Evolutionary conservation across 139 green algal genomes (phyloP).

Genomic region (Mychonastes homosphaera): DNA sequence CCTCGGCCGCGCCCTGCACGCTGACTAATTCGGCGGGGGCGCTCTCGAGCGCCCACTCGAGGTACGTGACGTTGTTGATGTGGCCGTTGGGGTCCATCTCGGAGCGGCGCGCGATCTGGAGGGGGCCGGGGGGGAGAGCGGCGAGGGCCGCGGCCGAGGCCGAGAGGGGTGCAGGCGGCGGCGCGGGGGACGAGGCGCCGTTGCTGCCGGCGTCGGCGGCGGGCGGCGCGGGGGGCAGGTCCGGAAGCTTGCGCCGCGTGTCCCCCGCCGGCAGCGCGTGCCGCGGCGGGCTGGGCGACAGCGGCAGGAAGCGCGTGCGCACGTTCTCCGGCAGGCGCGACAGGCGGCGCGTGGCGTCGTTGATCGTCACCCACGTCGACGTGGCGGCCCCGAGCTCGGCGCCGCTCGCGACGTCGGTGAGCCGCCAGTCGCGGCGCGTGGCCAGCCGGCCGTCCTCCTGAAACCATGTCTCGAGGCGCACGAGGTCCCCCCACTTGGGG

Average conservation of each 20-base stretch:
- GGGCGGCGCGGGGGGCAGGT: conserved; percentile 27
- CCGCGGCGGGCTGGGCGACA: conserved; percentile 27
- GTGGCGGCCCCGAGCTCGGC: conserved; percentile 64
- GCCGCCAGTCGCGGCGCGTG: conserved; percentile 68
- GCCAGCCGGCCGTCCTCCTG: conserved; percentile 62
- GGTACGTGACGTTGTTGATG: conserved; percentile 97
- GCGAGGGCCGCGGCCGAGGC: neutral
- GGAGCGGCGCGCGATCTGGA: conserved; percentile 58
- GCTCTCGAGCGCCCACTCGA: conserved; percentile 82
- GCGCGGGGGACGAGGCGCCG: neutral
- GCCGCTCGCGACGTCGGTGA: conserved; percentile 46
- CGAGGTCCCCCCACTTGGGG: conserved; percentile 66
- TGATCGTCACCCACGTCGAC: conserved; percentile 89
- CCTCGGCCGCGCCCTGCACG: neutral
- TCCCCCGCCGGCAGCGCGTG: conserved; percentile 30
- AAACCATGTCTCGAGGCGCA: conserved; percentile 78
- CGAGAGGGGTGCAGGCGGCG: conserved; percentile 1
- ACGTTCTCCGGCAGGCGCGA: conserved; percentile 62
- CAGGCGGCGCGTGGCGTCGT: conserved; percentile 63
- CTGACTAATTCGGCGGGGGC: conserved; percentile 41
- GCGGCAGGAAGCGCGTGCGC: conserved; percentile 31
- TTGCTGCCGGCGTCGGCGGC: neutral
- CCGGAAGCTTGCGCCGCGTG: conserved; percentile 41
- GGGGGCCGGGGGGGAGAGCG: conserved; percentile 8
- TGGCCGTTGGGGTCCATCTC: conserved; percentile 98